Evolutionary conservation across 164 flowering plant species (phyloP), one percentile per base, ranked within the genome.

Genomic region (Houttuynia cordata): DNA sequence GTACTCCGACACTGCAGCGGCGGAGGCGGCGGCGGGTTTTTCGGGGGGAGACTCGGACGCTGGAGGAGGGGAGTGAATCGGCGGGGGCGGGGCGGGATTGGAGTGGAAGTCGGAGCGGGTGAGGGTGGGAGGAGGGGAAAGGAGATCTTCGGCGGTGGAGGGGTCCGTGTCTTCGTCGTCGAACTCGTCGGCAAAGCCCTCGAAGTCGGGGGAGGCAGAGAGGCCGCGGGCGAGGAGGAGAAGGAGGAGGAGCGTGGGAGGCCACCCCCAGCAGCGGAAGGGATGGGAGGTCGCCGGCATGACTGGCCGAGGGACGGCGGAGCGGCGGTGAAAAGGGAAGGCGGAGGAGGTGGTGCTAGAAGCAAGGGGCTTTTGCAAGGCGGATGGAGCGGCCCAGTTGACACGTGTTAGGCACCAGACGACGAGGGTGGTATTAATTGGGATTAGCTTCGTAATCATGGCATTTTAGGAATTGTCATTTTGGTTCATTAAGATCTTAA

Each of bases 151-250:
- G 21, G 72, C 64, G 52, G 67, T 18, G 52, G 61, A 45, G 45
- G 51, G 40, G 57, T 61, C 45, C 37, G 64, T 49, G 19, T 69
- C 80, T 7, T 66, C 74, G 41, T 67, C 83, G 12, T 75, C 84
- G 60, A 61, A 68, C 57, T 81, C 88, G 59, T 75, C 81, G 30
- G 81, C 92, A 68, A 90, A 87, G 30, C 97, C 97, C 70, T 90
- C 95, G 79, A 90, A 90, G 71, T 87, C 81, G 42, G 83, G 62
- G 51, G 71, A 53, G 68, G 68, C 64, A 61, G 60, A 64, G 61
- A 81, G 64, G 66, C 70, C 67, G 64, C 64, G 67, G 25, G 81
- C 54, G 65, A 74, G 62, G 63, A 65, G 22, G 80, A 54, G 67
- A 75, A 75, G 56, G 42, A 78, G 50, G 30, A 78, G 78, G 42